These are phyloP conservation scores for Ceriops decandra DNA, from an alignment of 345 rosid genomes.

Conservation along the genomic window DNA sequence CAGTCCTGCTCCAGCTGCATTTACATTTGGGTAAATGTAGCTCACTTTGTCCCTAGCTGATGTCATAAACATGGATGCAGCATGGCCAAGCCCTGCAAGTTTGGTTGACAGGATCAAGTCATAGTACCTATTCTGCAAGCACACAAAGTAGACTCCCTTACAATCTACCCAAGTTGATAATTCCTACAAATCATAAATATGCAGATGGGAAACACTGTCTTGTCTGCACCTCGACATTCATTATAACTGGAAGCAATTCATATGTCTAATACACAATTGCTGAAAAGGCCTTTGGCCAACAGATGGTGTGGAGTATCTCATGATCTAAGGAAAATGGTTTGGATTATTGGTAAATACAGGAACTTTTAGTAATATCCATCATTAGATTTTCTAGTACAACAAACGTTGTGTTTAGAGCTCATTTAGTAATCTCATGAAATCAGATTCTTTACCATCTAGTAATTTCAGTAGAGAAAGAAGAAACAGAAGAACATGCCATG, in stretches of 20 bases:
- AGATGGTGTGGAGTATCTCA: neutral
- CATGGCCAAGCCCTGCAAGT: constrained; percentile 90
- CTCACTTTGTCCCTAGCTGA: constrained; percentile 83
- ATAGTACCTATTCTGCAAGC: constrained; percentile 77
- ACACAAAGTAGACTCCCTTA: constrained; percentile 11
- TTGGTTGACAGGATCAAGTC: constrained; percentile 90
- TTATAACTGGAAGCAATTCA: too few relatives aligned
- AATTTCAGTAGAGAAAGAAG: too few relatives aligned
- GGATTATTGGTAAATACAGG: neutral
- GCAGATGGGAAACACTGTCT: neutral
- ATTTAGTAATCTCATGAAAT: too few relatives aligned
- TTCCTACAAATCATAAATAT: constrained; percentile 8
- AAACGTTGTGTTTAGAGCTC: neutral
- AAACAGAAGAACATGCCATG: too few relatives aligned
- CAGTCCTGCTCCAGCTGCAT: constrained; percentile 92
- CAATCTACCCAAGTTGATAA: constrained; percentile 5
- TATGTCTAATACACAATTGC: too few relatives aligned
- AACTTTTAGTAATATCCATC: neutral
- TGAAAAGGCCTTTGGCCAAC: too few relatives aligned
- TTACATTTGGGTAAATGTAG: constrained; percentile 85
- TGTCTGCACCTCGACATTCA: too few relatives aligned
- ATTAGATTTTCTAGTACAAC: neutral
- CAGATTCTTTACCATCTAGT: too few relatives aligned
- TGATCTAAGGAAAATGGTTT: neutral
- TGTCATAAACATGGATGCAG: constrained; percentile 79